A percentile compares a stretch with the other conserved stretches of the same genome.
Evolutionary conservation across 192 early-diverging fungal species (phyloP).

Genomic region (Coemansia sp.): DNA sequence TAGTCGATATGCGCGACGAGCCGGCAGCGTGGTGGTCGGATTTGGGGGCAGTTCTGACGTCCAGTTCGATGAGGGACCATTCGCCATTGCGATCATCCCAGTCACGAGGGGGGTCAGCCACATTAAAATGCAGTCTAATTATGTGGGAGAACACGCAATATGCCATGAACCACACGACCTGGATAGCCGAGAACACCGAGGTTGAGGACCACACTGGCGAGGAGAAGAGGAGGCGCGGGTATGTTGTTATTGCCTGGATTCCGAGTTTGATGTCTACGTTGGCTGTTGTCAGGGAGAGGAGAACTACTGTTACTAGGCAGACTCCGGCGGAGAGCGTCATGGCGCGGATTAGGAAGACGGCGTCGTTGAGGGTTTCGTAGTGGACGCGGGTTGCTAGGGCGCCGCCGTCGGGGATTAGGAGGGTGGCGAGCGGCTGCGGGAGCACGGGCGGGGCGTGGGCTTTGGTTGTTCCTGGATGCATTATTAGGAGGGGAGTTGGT

Average conservation of each 20-base stretch:
- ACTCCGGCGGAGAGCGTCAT: conserved; percentile 32
- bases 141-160: conserved; percentile 50
- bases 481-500: neutral
- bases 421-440: conserved; percentile 35
- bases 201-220: conserved; percentile 48
- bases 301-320: conserved; percentile 28
- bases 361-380: conserved; percentile 53
- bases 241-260: conserved; percentile 31
- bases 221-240: conserved; percentile 50
- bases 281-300: conserved; percentile 45
- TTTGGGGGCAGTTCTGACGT: conserved; percentile 32
- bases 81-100: conserved; percentile 54
- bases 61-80: conserved; percentile 48
- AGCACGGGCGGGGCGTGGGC: neutral
- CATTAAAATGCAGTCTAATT: conserved; percentile 45
- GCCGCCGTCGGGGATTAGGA: conserved; percentile 45
- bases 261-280: conserved; percentile 46
- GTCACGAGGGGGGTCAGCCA: conserved; percentile 48
- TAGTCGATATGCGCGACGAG: conserved; percentile 6
- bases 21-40: neutral
- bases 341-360: conserved; percentile 42
- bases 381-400: conserved; percentile 48
- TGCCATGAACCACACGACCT: conserved; percentile 48
- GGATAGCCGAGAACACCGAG: conserved; percentile 48
- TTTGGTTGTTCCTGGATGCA: neutral